phyloP scores from a whole-genome alignment of 2,329 filamentous ascomycete species.

The Waltergamsia citrina region DNA sequence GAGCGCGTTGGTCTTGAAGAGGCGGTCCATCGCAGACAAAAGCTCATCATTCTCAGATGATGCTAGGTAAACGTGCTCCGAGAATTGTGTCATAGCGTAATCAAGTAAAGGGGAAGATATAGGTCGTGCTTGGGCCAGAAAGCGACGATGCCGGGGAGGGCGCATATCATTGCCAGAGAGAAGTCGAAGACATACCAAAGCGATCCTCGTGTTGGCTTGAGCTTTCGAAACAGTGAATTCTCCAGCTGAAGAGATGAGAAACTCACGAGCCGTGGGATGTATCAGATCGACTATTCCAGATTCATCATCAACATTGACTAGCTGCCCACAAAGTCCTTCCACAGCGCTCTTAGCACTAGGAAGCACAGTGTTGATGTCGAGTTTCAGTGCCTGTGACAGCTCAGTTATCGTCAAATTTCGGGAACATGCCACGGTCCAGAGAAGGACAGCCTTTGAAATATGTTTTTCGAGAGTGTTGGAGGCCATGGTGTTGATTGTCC shows the following conservation, averaged over 20 bases:
- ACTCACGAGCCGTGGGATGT: conserved; percentile 17
- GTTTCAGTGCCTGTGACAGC: conserved; percentile 14
- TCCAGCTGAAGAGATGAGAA: conserved; percentile 12
- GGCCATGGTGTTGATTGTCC: conserved; percentile 11
- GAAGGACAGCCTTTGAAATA: conserved; percentile 15
- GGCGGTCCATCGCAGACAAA: conserved; percentile 11
- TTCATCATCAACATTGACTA: conserved; percentile 14
- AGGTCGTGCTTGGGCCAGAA: not conserved
- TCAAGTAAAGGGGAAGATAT: conserved; percentile 4
- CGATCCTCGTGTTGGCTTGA: not conserved
- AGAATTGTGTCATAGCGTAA: conserved; percentile 17
- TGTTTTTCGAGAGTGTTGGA: conserved; percentile 15
- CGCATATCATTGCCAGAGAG: not conserved
- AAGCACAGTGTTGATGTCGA: conserved; percentile 15
- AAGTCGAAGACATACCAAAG: not conserved
- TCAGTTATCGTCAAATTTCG: conserved; percentile 13
- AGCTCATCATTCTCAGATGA: conserved; percentile 10
- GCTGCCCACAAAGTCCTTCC: conserved; percentile 16
- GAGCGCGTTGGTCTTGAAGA: conserved; percentile 15
- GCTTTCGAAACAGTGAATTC: conserved; percentile 13
- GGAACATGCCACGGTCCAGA: conserved; percentile 14
- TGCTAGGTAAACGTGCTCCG: conserved; percentile 12
- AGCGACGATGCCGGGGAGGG: not conserved
- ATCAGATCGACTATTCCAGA: conserved; percentile 12
- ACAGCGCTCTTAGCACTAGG: conserved; percentile 12